These are phyloP conservation scores for Macrocybe gigantea DNA, from an alignment of 768 basidiomycete species.

Conservation along the genomic window DNA sequence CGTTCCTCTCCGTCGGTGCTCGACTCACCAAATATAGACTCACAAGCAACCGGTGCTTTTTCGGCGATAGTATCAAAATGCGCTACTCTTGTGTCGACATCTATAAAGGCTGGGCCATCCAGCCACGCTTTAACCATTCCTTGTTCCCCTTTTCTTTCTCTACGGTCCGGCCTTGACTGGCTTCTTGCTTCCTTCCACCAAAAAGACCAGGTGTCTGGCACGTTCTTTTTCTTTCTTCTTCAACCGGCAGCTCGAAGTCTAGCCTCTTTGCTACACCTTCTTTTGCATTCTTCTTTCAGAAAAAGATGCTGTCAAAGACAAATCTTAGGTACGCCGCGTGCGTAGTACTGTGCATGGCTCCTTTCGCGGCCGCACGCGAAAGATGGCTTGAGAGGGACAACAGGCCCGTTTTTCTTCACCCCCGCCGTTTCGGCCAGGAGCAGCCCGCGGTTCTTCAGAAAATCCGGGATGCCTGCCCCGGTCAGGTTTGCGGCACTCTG, in stretches of 20 bases:
- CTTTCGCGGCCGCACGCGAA: constrained; percentile 30
- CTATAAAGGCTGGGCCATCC: too few species aligned
- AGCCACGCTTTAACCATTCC: too few species aligned
- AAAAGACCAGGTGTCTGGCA: constrained; percentile 1
- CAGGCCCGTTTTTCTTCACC: constrained; percentile 38
- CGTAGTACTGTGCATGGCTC: constrained; percentile 6
- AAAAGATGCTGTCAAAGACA: constrained; percentile 25
- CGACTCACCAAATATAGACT: too few species aligned
- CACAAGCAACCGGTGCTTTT: too few species aligned
- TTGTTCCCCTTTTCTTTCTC: too few species aligned
- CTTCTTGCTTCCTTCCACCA: too few species aligned
- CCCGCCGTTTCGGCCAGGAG: constrained; percentile 49
- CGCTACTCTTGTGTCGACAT: too few species aligned
- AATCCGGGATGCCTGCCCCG: constrained; percentile 39
- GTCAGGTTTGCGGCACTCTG: constrained; percentile 41
- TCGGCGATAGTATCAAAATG: too few species aligned
- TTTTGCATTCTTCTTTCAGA: constrained; percentile 2
- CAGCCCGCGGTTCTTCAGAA: constrained; percentile 41
- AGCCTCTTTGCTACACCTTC: constrained; percentile 10
- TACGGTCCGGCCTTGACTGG: too few species aligned
- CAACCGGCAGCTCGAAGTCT: constrained; percentile 35
- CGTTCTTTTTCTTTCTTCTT: constrained; percentile 13
- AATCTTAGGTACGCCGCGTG: constrained; percentile 19
- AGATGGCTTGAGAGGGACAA: constrained; percentile 43
- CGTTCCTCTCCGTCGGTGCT: too few species aligned